Evolutionary conservation across 2,329 filamentous ascomycete genomes (phyloP).

Genomic region (Aspergillus thermomutatus): DNA sequence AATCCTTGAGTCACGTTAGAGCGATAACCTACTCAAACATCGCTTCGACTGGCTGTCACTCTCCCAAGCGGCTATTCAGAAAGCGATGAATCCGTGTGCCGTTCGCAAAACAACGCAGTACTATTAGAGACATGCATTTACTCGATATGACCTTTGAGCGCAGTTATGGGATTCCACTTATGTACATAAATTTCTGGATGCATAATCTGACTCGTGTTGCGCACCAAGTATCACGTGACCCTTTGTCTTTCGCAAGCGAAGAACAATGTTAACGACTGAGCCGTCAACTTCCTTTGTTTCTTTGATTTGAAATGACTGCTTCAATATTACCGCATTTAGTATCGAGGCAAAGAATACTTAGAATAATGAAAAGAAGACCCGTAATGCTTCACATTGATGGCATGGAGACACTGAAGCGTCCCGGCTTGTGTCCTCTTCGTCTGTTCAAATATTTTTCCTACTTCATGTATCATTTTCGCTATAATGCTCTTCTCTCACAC

Average conservation of each 20-base stretch:
- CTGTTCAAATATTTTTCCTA: not conserved
- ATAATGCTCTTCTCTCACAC: not conserved
- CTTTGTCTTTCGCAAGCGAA: not conserved
- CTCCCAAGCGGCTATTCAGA: not conserved
- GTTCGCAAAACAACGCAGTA: not conserved
- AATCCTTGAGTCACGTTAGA: not conserved
- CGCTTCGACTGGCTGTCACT: not conserved
- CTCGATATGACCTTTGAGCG: not conserved
- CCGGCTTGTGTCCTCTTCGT: too few species aligned
- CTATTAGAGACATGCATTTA: not conserved
- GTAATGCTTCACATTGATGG: conserved; percentile 15
- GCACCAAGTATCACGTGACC: conserved; percentile 4
- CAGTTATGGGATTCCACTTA: not conserved
- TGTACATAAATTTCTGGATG: not conserved
- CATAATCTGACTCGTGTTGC: conserved; percentile 9
- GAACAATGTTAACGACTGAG: conserved; percentile 20
- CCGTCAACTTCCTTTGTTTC: conserved; percentile 13
- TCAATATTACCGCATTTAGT: conserved; percentile 23
- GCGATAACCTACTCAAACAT: not conserved
- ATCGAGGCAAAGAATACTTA: not conserved
- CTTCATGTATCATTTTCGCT: not conserved
- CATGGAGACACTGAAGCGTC: not conserved
- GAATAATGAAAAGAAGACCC: not conserved
- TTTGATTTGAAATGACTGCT: conserved; percentile 3
- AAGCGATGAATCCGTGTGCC: not conserved